These are phyloP conservation scores for Chimonanthus salicifolius DNA, from an alignment of 164 flowering plant genomes.

Conservation along the genomic window DNA sequence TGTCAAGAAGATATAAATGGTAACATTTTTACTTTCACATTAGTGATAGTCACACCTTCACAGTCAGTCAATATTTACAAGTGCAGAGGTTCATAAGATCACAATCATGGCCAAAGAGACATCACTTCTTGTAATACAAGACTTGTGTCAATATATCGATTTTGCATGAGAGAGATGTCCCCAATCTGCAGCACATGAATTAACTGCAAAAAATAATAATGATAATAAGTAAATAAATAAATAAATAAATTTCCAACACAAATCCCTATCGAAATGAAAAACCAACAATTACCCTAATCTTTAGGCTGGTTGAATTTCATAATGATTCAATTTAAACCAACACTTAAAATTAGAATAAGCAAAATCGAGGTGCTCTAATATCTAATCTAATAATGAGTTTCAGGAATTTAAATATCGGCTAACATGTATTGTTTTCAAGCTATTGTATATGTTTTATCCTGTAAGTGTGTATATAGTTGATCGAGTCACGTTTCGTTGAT, in stretches of 20 bases:
- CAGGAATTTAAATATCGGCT: too few species aligned
- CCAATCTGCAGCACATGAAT: conserved; percentile 15
- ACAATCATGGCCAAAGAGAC: conserved; percentile 10
- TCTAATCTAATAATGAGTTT: too few species aligned
- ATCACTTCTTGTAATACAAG: conserved; percentile 21
- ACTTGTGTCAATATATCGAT: conserved; percentile 16
- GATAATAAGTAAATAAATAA: not conserved
- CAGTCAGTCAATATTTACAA: not conserved
- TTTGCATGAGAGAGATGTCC: conserved; percentile 13
- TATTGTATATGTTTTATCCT: too few species aligned
- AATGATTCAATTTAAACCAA: not conserved
- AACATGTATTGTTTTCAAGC: too few species aligned
- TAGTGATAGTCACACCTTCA: not conserved
- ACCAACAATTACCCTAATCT: not conserved
- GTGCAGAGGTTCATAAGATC: not conserved
- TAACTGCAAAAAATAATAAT: conserved; percentile 13
- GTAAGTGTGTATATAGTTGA: too few species aligned
- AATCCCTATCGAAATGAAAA: not conserved
- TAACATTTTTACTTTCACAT: too few species aligned
- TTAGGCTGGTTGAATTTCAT: not conserved
- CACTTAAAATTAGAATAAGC: not conserved
- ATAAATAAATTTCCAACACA: too few species aligned
- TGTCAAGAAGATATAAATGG: too few species aligned
- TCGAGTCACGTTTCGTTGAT: too few species aligned
- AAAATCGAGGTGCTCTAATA: too few species aligned